phyloP scores from a whole-genome alignment of 129 eudicot genomes.

The Chrysanthemum lavandulifolium region DNA sequence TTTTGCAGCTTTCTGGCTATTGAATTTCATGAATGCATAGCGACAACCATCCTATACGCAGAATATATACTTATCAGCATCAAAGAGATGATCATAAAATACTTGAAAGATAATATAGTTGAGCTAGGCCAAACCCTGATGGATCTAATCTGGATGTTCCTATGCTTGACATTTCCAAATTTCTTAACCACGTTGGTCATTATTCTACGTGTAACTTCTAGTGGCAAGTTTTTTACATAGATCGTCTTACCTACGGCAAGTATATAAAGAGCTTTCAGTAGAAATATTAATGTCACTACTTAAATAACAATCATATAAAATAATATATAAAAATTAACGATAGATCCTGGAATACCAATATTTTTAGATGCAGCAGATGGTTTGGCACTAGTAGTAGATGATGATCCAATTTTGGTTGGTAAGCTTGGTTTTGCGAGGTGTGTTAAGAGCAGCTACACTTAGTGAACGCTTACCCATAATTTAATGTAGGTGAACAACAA shows the following conservation, averaged over 20 bases:
- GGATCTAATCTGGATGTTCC: constrained; percentile 20
- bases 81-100: background rate
- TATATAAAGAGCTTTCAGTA: background rate
- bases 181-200: constrained; percentile 12
- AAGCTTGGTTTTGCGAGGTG: no score
- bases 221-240: constrained; percentile 21
- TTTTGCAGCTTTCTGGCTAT: constrained; percentile 14
- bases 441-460: background rate
- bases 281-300: background rate
- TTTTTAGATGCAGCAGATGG: no score
- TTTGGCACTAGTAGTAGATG: background rate
- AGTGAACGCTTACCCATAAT: background rate
- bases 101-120: background rate
- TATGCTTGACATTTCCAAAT: constrained; percentile 14
- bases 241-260: constrained; percentile 19
- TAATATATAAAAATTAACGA: background rate
- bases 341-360: no score
- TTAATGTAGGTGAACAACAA: background rate
- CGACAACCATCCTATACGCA: constrained; percentile 28
- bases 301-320: background rate
- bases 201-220: background rate
- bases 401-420: no score
- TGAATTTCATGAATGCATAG: constrained; percentile 31
- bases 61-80: background rate
- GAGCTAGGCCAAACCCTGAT: constrained; percentile 10